A percentile compares a stretch with the other conserved stretches of the same genome.
Evolutionary conservation across 768 basidiomycete species (phyloP).

Genomic region (Kwoniella sp.): DNA sequence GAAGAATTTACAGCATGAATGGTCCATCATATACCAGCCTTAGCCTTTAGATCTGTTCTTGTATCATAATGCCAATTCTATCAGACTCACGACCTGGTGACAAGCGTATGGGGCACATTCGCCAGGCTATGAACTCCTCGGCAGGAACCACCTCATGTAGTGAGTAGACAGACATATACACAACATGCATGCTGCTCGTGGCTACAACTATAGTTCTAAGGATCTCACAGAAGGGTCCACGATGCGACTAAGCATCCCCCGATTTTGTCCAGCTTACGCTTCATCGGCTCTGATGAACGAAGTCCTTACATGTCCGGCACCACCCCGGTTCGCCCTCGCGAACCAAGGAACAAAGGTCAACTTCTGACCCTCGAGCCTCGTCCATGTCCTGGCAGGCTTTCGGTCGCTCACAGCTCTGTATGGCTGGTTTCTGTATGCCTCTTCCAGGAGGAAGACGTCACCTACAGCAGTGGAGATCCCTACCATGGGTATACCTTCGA

Average conservation of each 20-base stretch:
- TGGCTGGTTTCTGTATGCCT: conserved; percentile 2
- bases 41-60: too few relatives aligned
- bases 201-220: too few relatives aligned
- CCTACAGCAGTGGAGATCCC: conserved; percentile 5
- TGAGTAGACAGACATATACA: too few relatives aligned
- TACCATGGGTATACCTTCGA: conserved; percentile 30
- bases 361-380: conserved; percentile 19
- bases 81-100: too few relatives aligned
- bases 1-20: too few relatives aligned
- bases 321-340: conserved; percentile 39
- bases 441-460: background rate
- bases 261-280: background rate
- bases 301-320: conserved; percentile 32
- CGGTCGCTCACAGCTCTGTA: conserved; percentile 8
- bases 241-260: background rate
- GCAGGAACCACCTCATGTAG: too few relatives aligned
- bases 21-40: too few relatives aligned
- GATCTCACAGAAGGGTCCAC: too few relatives aligned
- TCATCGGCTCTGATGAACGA: conserved; percentile 29
- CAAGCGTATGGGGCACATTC: too few relatives aligned
- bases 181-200: too few relatives aligned
- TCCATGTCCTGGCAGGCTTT: conserved; percentile 28
- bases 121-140: too few relatives aligned
- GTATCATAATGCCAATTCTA: too few relatives aligned
- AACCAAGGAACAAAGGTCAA: conserved; percentile 39